Percentiles rank a stretch among this genome's conserved stretches.
Evolutionary conservation across 371 early-diverging fungal genomes (phyloP).

Genomic region (Sporodiniella umbellata): DNA sequence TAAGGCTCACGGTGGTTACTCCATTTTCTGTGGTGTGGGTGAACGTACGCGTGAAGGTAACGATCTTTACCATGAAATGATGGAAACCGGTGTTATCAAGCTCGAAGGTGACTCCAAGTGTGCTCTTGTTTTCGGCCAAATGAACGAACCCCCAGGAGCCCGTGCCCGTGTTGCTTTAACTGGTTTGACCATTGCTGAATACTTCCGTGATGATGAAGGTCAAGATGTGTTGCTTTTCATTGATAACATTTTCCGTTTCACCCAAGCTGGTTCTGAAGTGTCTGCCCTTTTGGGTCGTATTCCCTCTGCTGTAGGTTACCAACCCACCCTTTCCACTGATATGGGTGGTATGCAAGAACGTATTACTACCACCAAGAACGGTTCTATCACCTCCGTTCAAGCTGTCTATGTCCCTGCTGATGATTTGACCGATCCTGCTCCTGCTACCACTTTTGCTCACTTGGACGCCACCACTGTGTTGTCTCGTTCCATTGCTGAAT

Average conservation of each 20-base stretch:
- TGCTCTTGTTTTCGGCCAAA: conserved; percentile 97
- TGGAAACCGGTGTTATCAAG: conserved; percentile 91
- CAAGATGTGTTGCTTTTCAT: conserved; percentile 99
- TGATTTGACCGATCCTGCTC: conserved; percentile 99
- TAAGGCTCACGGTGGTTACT: conserved; percentile 98
- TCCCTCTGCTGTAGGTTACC: conserved; percentile 99
- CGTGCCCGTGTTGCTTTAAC: conserved; percentile 99
- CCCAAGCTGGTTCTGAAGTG: conserved; percentile 92
- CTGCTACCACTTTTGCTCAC: conserved; percentile 98
- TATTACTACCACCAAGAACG: conserved; percentile 99
- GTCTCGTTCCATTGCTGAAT: conserved; percentile 95
- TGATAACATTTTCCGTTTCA: conserved; percentile 98
- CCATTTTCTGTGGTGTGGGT: conserved; percentile 96
- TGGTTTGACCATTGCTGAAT: conserved; percentile 97
- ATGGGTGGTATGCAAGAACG: conserved; percentile 99
- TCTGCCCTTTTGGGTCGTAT: conserved; percentile 98
- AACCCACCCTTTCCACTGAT: conserved; percentile 94
- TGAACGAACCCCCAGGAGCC: conserved; percentile 99
- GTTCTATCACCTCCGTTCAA: conserved; percentile 97
- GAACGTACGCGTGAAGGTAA: conserved; percentile 98
- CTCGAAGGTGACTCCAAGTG: conserved; percentile 94
- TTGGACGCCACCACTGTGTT: conserved; percentile 99
- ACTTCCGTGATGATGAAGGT: conserved; percentile 99
- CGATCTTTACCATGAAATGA: conserved; percentile 98
- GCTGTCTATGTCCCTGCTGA: conserved; percentile 99